Conservation (phyloP, 148 eudicot species). For the Gaultheria prostrata region DNA sequence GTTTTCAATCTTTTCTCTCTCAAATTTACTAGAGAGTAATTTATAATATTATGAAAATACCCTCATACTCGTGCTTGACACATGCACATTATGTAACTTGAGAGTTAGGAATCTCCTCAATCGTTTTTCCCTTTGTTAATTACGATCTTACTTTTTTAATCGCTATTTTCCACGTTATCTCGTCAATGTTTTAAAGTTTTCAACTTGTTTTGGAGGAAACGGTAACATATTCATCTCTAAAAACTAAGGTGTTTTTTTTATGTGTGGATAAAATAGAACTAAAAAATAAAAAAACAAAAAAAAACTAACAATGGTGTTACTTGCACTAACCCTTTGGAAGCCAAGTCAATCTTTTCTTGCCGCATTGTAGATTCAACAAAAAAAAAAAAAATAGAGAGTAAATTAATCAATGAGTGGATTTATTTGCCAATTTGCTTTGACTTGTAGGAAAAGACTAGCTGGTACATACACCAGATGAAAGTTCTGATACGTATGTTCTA, state of each 20-base stretch:
- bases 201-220: background rate
- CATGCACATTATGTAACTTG: too few relatives aligned
- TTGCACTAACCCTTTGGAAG: background rate
- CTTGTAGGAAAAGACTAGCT: background rate
- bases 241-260: background rate
- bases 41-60: too few relatives aligned
- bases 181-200: background rate
- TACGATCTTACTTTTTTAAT: background rate
- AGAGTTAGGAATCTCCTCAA: background rate
- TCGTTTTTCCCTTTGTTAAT: background rate
- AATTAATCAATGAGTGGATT: background rate
- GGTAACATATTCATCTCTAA: background rate
- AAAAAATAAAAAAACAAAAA: background rate
- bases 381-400: background rate
- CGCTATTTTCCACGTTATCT: background rate
- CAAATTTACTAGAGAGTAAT: too few relatives aligned
- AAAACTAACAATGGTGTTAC: background rate
- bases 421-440: background rate
- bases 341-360: background rate
- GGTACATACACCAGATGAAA: background rate
- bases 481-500: background rate
- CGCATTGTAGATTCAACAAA: background rate
- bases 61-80: too few relatives aligned
- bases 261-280: background rate
- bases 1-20: too few relatives aligned